Base-by-base conservation (phyloP, 352 stramenopile species). In the Thalassiosira allenii region DNA sequence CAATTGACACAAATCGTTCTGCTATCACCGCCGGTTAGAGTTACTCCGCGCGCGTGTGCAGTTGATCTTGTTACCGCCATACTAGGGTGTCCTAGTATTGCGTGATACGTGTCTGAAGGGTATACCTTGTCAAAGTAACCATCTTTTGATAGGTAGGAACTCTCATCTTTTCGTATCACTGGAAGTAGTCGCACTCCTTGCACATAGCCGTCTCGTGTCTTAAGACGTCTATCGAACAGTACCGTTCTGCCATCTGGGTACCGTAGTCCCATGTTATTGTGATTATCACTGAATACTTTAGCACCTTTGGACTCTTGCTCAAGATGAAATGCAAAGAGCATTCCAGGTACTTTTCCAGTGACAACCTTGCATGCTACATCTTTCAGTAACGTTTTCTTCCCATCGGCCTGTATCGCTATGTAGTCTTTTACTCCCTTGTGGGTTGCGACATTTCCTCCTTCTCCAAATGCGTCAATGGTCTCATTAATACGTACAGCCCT, bases 1-100 rank as follows among this genome's bases (percentile, higher is more conserved):
- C 80, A 87, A 30, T 63, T 54, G 14, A 78, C 61, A 51, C 80
- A 87, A 14, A 54, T 30, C 32, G 17, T 58, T 67, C 79, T n/a
- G n/a, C n/a, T n/a, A n/a, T n/a, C n/a, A n/a, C n/a, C n/a, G n/a
- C n/a, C 79, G 58, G 41, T 77, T 9, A 47, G 9, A 17, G 9
- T 47, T 17, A 9, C 9, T 47, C 40, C 40, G 17, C 17, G 9
- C 17, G 40, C 40, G 17, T 47, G 9, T 17, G 40, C 40, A 17
- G 40, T 47, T 17, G 40, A 9, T 47, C 40, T 9, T 17, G 40
- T 47, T 47, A 17, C 9, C 9, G 40, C 40, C 9, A 47, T 47
- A 47, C 9, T 17, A 47, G 40, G 40, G 17, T 47, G 40, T 17
- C 40, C 40, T 47, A 47, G 17, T 17, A 9, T 47, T 47, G 9